Percentiles rank a stretch among this genome's conserved stretches.
Conservation (phyloP, 1,139 yeast genomes). For the Saccharomycopsis hybrid region DNA sequence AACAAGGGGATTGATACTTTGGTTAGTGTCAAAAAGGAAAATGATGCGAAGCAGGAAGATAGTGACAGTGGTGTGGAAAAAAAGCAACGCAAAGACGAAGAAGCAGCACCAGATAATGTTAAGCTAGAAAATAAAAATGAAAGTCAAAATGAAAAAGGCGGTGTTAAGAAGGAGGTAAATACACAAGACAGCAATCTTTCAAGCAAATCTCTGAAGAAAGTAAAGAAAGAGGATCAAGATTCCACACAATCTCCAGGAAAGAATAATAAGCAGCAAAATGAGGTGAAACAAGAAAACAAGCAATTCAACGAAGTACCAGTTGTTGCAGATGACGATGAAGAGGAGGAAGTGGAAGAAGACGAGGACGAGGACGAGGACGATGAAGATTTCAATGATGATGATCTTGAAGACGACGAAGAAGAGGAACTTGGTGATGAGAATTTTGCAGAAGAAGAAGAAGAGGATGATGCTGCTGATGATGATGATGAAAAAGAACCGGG, state of each 20-base stretch:
- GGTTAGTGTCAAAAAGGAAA: background rate
- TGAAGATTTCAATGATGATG: background rate
- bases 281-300: background rate
- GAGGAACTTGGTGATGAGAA: background rate
- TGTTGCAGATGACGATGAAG: background rate
- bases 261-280: background rate
- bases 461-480: background rate
- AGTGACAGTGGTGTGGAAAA: conserved; percentile 7
- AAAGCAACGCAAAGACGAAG: conserved; percentile 15
- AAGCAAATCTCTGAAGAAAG: no score
- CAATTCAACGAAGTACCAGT: background rate
- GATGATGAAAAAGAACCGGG: background rate
- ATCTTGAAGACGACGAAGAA: background rate
- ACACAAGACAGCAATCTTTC: no score
- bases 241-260: conserved; percentile 26
- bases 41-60: background rate
- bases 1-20: background rate
- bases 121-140: no score
- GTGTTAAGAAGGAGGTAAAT: no score
- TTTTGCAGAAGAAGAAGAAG: background rate
- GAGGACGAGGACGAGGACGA: background rate
- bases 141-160: no score
- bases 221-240: conserved; percentile 23
- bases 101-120: no score
- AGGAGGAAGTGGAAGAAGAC: background rate